Percentiles rank a stretch among this genome's conserved stretches.
Evolutionary conservation across 108 stramenopile genomes (phyloP).

Genomic region (Cyclotella choctawhatcheeana): DNA sequence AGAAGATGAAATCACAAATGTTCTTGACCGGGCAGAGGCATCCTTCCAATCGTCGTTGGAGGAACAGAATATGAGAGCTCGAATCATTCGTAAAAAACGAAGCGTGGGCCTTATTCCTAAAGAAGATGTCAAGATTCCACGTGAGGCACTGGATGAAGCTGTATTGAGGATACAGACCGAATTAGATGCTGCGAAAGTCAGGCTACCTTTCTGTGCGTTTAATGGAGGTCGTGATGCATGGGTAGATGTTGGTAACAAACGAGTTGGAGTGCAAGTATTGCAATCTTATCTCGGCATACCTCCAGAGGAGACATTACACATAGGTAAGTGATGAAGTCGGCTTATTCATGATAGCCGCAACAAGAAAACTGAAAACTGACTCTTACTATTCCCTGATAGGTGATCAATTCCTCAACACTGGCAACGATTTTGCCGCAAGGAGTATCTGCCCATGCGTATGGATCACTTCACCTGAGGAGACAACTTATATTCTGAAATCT

Average conservation of each 20-base stretch:
- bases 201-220: constrained; percentile 90
- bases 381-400: constrained; percentile 4
- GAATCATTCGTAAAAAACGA: constrained; percentile 86
- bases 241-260: constrained; percentile 94
- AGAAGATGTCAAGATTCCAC: constrained; percentile 62
- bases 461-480: constrained; percentile 93
- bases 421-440: constrained; percentile 92
- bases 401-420: constrained; percentile 91
- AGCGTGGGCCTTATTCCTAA: constrained; percentile 87
- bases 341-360: too few species aligned
- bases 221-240: constrained; percentile 94
- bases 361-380: neutral
- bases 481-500: constrained; percentile 87
- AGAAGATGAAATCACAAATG: constrained; percentile 56
- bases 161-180: constrained; percentile 81
- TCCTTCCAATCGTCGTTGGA: constrained; percentile 54
- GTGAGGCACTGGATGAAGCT: constrained; percentile 90
- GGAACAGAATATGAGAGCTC: constrained; percentile 75
- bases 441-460: constrained; percentile 88
- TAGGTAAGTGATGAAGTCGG: constrained; percentile 59
- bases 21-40: constrained; percentile 80
- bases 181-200: constrained; percentile 54
- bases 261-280: constrained; percentile 88
- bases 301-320: constrained; percentile 77
- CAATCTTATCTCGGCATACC: constrained; percentile 83